These are phyloP conservation scores for Cercospora janseana DNA, from an alignment of 2,329 filamentous ascomycete genomes.

Conservation along the genomic window DNA sequence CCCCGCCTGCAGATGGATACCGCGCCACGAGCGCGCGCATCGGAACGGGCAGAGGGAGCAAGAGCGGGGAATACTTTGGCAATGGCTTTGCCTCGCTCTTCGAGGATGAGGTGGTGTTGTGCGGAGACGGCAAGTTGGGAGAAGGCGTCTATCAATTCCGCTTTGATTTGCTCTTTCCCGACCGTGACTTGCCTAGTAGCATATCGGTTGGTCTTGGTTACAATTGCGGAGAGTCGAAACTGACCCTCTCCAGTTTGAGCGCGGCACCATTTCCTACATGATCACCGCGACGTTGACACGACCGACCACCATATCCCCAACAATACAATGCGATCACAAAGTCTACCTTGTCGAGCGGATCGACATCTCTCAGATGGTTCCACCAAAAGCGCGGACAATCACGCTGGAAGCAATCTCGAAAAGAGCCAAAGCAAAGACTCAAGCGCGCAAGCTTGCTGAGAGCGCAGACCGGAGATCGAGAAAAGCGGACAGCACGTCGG, in stretches of 20 bases:
- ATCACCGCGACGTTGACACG: conserved; percentile 86
- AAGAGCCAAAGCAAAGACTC: conserved; percentile 61
- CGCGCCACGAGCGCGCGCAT: conserved; percentile 50
- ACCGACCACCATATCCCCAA: conserved; percentile 80
- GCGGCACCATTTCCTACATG: conserved; percentile 88
- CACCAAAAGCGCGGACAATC: conserved; percentile 77
- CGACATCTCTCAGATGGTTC: conserved; percentile 72
- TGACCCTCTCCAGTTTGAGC: conserved; percentile 71
- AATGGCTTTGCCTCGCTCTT: conserved; percentile 79
- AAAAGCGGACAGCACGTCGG: conserved; percentile 25
- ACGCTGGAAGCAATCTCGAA: conserved; percentile 84
- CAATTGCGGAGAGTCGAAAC: conserved; percentile 1
- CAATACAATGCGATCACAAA: conserved; percentile 74
- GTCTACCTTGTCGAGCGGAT: conserved; percentile 77
- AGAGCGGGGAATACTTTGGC: conserved; percentile 60
- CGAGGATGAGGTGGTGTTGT: conserved; percentile 76
- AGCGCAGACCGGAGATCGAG: conserved; percentile 29
- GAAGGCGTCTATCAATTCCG: conserved; percentile 76
- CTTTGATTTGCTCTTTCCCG: conserved; percentile 69
- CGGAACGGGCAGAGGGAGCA: conserved; percentile 55
- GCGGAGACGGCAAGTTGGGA: conserved; percentile 72
- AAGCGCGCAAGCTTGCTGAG: conserved; percentile 36
- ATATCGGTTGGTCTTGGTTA: conserved; percentile 70
- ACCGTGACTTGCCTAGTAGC: conserved; percentile 75
- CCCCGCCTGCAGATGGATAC: conserved; percentile 53